phyloP scores from a whole-genome alignment of 2,329 filamentous ascomycete species.

The Trichoderma citrinoviride region DNA sequence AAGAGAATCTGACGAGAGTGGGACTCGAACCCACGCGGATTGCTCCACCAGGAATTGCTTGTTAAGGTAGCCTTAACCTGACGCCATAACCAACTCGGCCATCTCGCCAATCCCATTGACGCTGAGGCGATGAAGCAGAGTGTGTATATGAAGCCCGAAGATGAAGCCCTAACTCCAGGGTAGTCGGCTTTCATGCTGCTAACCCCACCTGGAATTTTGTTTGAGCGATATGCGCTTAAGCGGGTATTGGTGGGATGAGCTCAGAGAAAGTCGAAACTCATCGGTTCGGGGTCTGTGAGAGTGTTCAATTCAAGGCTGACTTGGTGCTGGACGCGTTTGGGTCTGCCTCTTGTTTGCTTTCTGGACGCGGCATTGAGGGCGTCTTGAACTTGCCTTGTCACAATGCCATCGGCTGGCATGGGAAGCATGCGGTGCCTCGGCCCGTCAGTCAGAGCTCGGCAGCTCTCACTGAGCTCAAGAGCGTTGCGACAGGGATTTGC shows the following conservation, averaged over 20 bases:
- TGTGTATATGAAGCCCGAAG: neutral
- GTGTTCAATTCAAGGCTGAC: neutral
- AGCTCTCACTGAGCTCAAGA: slow-evolving; percentile 28
- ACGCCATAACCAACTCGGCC: slow-evolving; percentile 23
- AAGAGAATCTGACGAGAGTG: slow-evolving; percentile 23
- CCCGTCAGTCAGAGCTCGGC: slow-evolving; percentile 28
- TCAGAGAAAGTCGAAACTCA: neutral
- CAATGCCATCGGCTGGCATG: slow-evolving; percentile 30
- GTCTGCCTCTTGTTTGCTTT: neutral
- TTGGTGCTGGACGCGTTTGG: neutral
- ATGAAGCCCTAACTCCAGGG: neutral
- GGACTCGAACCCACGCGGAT: slow-evolving; percentile 25
- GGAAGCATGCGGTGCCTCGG: slow-evolving; percentile 32
- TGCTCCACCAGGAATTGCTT: slow-evolving; percentile 23
- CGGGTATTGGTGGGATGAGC: slow-evolving; percentile 21
- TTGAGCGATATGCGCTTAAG: slow-evolving; percentile 14
- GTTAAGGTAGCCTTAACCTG: slow-evolving; percentile 24
- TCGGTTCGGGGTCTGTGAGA: neutral
- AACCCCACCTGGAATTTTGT: neutral
- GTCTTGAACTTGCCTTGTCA: slow-evolving; percentile 10
- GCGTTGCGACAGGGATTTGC: slow-evolving; percentile 28
- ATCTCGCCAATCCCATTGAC: slow-evolving; percentile 15
- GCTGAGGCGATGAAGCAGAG: neutral
- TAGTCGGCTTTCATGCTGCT: neutral
- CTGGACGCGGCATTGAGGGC: neutral